These are phyloP conservation scores for Chytriomyces hyalinus DNA, from an alignment of 192 early-diverging fungal species.

Conservation along the genomic window DNA sequence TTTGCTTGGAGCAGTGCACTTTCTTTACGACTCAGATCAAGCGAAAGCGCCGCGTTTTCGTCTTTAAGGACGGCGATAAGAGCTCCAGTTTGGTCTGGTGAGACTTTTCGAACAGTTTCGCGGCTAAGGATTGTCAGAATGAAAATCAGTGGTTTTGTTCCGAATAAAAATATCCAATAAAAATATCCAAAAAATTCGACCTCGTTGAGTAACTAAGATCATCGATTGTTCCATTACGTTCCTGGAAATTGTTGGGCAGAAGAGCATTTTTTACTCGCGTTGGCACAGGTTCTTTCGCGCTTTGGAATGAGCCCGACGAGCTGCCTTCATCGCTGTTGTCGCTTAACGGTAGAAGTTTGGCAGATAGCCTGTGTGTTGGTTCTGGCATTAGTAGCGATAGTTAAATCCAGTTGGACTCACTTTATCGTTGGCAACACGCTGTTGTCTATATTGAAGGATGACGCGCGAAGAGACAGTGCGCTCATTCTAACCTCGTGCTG, in stretches of 20 bases:
- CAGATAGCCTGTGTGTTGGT: no score
- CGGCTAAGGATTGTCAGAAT: neutral
- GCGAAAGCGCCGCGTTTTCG: conserved; percentile 6
- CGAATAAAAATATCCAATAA: neutral
- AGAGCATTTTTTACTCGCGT: no score
- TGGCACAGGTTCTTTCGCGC: no score
- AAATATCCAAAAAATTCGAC: neutral
- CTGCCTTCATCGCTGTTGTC: neutral
- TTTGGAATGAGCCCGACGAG: neutral
- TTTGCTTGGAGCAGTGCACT: no score
- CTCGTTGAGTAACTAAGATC: neutral
- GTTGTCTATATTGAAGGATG: no score
- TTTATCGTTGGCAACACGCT: no score
- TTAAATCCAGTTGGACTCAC: no score
- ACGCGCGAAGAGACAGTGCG: no score
- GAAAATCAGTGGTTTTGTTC: neutral
- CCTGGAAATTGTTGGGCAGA: neutral
- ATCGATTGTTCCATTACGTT: neutral
- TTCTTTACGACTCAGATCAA: no score
- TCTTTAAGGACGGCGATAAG: conserved; percentile 4
- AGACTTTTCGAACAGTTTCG: neutral
- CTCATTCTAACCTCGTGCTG: no score
- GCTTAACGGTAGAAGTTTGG: no score
- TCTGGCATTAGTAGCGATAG: no score
- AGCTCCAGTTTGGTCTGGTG: neutral